Evolutionary conservation across 371 early-diverging fungal genomes (phyloP).

Genomic region (Vairimorpha necatrix): DNA sequence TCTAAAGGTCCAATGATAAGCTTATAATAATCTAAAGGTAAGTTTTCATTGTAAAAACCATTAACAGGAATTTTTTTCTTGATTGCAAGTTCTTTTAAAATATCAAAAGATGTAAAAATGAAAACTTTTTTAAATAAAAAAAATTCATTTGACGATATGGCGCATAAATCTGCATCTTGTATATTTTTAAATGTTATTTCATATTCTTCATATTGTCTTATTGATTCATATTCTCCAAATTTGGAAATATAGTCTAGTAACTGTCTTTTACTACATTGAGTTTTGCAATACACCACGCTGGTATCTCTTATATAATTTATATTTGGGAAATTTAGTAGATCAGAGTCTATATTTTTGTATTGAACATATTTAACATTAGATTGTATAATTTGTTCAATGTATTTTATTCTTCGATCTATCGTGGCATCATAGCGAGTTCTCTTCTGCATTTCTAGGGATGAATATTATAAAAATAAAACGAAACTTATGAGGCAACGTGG

Average conservation of each 20-base stretch:
- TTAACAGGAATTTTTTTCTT: neutral
- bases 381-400: slow-evolving; percentile 30
- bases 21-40: slow-evolving; percentile 15
- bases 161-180: neutral
- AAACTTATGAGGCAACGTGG: slow-evolving; percentile 28
- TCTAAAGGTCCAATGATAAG: slow-evolving; percentile 28
- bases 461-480: neutral
- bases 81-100: neutral
- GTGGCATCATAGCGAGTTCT: neutral
- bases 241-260: neutral
- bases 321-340: neutral
- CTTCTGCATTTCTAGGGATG: neutral
- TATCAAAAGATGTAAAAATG: neutral
- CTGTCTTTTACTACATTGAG: neutral
- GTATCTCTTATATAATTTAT: neutral
- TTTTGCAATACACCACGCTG: neutral
- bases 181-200: neutral
- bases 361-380: slow-evolving; percentile 16
- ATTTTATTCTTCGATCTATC: slow-evolving; percentile 5
- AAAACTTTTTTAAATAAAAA: neutral
- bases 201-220: neutral
- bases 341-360: neutral
- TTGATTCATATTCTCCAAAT: neutral
- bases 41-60: slow-evolving; percentile 19
- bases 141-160: neutral